These are phyloP conservation scores for Rutstroemia sp. DNA, from an alignment of 2,329 filamentous ascomycete genomes.

Conservation along the genomic window DNA sequence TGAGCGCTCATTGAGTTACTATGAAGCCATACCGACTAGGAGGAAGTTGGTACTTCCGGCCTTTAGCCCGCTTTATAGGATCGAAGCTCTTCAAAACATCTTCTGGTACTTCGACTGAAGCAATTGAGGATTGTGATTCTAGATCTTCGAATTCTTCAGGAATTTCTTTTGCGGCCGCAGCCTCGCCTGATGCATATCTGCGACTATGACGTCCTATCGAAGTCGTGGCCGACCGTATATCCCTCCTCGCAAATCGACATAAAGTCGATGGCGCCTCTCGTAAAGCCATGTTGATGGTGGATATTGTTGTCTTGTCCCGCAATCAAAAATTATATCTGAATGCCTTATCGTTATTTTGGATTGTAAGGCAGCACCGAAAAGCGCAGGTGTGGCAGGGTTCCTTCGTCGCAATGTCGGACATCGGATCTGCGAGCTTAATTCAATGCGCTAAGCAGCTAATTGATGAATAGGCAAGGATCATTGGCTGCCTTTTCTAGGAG, in stretches of 20 bases:
- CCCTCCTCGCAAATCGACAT: slow-evolving; percentile 20
- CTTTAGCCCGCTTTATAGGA: slow-evolving; percentile 38
- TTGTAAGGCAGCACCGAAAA: too few relatives aligned
- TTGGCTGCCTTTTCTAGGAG: too few relatives aligned
- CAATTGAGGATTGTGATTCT: slow-evolving; percentile 38
- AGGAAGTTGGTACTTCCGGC: slow-evolving; percentile 32
- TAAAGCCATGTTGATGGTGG: slow-evolving; percentile 25
- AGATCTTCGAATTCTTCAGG: slow-evolving; percentile 34
- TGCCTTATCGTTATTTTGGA: not conserved
- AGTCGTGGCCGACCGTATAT: slow-evolving; percentile 14
- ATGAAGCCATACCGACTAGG: slow-evolving; percentile 32
- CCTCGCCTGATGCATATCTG: slow-evolving; percentile 26
- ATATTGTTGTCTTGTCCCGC: not conserved
- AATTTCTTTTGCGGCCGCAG: slow-evolving; percentile 17
- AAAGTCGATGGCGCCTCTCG: slow-evolving; percentile 27
- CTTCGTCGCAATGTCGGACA: too few relatives aligned
- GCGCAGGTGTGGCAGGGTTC: too few relatives aligned
- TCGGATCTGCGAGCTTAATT: too few relatives aligned
- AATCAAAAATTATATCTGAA: slow-evolving; percentile 6
- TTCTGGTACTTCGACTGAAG: slow-evolving; percentile 28
- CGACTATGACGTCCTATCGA: slow-evolving; percentile 12
- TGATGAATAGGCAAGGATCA: too few relatives aligned
- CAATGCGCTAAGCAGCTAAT: too few relatives aligned
- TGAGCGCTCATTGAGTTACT: not conserved
- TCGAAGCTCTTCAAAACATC: slow-evolving; percentile 38